These are phyloP conservation scores for Cladosporium sp. DNA, from an alignment of 2,329 filamentous ascomycete species.

Conservation along the genomic window DNA sequence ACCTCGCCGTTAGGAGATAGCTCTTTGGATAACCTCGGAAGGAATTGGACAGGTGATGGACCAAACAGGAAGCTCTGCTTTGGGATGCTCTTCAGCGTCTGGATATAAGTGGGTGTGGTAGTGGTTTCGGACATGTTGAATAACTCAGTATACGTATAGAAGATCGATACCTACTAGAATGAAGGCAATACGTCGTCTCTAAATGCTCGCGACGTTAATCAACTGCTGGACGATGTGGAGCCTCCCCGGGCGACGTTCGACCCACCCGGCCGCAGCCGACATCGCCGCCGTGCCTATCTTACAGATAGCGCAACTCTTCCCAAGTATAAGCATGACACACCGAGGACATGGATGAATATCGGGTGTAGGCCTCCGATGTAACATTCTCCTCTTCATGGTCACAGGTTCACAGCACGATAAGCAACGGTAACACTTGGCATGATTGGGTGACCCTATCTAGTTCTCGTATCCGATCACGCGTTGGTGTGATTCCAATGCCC, in stretches of 20 bases:
- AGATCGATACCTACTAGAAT: background rate
- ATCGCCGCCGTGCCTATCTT: conserved; percentile 19
- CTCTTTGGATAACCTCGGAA: conserved; percentile 65
- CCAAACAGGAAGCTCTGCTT: conserved; percentile 65
- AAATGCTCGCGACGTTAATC: conserved; percentile 1
- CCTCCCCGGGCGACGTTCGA: background rate
- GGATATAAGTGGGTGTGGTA: conserved; percentile 26
- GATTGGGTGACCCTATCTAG: background rate
- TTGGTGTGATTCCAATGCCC: background rate
- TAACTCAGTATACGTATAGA: background rate
- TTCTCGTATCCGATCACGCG: background rate
- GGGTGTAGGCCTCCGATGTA: background rate
- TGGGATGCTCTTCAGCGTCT: conserved; percentile 52
- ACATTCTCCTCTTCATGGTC: background rate
- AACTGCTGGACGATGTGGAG: conserved; percentile 1
- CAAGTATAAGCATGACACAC: conserved; percentile 11
- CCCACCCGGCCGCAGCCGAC: conserved; percentile 13
- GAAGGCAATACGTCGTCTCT: background rate
- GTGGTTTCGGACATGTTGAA: conserved; percentile 12
- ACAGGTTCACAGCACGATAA: background rate
- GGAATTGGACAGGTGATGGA: conserved; percentile 67
- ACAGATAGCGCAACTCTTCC: conserved; percentile 16
- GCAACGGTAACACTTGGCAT: background rate
- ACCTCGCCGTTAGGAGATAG: conserved; percentile 57
- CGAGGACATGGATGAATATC: conserved; percentile 18